Evolutionary conservation across 495 filamentous ascomycete species (phyloP).

Genomic region (Hyaloscypha bicolor): DNA sequence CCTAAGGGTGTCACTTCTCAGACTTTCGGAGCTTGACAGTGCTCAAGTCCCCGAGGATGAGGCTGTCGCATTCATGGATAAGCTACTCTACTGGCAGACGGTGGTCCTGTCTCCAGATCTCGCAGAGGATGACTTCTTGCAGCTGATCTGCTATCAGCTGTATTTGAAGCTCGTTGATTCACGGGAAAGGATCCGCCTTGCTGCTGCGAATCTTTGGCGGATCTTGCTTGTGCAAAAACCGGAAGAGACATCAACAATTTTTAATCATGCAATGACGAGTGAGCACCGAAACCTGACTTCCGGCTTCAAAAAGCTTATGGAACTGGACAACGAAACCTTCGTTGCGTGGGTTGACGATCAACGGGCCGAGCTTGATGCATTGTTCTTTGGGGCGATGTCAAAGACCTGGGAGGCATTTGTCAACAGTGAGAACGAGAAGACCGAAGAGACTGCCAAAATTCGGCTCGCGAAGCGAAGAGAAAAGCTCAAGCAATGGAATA

Average conservation of each 20-base stretch:
- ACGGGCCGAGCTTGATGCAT: conserved; percentile 72
- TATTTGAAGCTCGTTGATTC: conserved; percentile 78
- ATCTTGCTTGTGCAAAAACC: conserved; percentile 93
- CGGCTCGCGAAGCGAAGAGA: conserved; percentile 77
- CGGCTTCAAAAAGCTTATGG: conserved; percentile 81
- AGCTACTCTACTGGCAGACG: conserved; percentile 93
- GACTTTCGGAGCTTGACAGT: conserved; percentile 81
- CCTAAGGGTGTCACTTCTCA: conserved; percentile 73
- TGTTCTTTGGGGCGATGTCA: conserved; percentile 79
- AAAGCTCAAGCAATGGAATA: conserved; percentile 75
- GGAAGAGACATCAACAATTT: conserved; percentile 70
- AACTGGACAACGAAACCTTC: conserved; percentile 85
- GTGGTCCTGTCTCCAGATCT: conserved; percentile 79
- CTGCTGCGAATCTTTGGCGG: conserved; percentile 83
- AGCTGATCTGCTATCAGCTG: conserved; percentile 85
- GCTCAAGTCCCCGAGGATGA: conserved; percentile 55
- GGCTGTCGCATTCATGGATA: conserved; percentile 70
- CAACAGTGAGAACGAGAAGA: conserved; percentile 72
- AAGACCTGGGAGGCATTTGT: conserved; percentile 87
- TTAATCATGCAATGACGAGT: conserved; percentile 65
- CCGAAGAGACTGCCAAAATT: conserved; percentile 67
- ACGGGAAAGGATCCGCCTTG: conserved; percentile 64
- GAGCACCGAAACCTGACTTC: conserved; percentile 73
- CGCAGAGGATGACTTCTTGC: conserved; percentile 72
- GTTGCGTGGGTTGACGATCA: conserved; percentile 85